phyloP scores from a whole-genome alignment of 176 grass and related monocot genomes.

The Ensete ventricosum region DNA sequence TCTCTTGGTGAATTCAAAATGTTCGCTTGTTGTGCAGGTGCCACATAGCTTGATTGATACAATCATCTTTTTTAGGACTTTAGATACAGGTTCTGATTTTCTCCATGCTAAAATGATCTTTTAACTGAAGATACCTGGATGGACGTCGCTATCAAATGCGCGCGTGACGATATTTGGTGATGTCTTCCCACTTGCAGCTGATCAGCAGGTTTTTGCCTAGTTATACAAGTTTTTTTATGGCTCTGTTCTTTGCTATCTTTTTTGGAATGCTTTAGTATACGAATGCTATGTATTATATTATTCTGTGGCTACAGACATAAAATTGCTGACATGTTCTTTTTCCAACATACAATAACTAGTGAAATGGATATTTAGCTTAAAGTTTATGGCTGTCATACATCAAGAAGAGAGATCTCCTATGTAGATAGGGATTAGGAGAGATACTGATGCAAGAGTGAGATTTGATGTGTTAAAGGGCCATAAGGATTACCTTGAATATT shows the following conservation, averaged over 20 bases:
- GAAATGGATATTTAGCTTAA: not conserved
- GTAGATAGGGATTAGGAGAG: not conserved
- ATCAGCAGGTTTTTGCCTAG: constrained; percentile 47
- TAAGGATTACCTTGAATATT: not conserved
- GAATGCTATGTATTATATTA: not conserved
- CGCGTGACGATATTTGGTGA: constrained; percentile 98
- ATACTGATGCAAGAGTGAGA: not conserved
- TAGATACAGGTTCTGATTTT: not conserved
- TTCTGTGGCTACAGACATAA: not conserved
- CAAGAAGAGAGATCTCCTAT: not conserved
- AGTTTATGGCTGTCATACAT: not conserved
- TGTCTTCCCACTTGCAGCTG: constrained; percentile 68
- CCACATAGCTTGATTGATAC: not conserved
- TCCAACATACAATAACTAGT: not conserved
- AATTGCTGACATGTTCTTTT: not conserved
- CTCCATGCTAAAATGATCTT: not conserved
- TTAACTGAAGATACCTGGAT: constrained; percentile 77
- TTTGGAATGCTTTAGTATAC: no score
- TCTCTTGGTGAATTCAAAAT: constrained; percentile 75
- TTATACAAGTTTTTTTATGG: not conserved
- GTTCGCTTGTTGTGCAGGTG: constrained; percentile 93
- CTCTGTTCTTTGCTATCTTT: not conserved
- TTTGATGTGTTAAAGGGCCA: not conserved
- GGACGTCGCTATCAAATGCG: constrained; percentile 85
- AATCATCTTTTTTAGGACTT: not conserved